Evolutionary conservation across 1,284 basidiomycete species (phyloP), one percentile per base, ranked within the genome.

Genomic region (Phenoliferia sp.): DNA sequence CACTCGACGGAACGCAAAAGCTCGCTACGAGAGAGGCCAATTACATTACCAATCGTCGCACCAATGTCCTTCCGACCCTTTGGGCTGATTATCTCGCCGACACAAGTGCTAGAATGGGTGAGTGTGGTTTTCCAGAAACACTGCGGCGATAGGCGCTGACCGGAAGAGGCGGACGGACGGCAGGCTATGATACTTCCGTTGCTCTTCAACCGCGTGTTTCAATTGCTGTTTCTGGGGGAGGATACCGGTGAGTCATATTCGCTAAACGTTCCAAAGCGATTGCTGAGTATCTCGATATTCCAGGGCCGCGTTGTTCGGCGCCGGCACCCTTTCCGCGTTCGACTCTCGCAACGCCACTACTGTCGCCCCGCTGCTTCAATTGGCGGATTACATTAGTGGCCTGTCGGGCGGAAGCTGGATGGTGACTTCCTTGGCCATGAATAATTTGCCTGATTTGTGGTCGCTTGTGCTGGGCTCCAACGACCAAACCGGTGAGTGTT

Each of bases 301-400:
- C 29, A 80, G 88, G 33, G 82, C 86, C 0, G 84, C 87, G 0
- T 82, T 84, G 68, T 88, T 83, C 68, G 86, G 83, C 3, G 86
- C 86, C 1, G 85, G 82, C 10, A 82, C 83, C 52, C 74, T 89
- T 7, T 83, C 80, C 31, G 87, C 80, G 0, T 78, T 89, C 31
- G 88, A 89, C 76, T 82, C 81, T 3, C 80, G 88, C 36, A 87
- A 89, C 70, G 77, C 78, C 6, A 81, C 83, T 16, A 65, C 61
- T 3, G 80, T 86, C 15, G 88, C 87, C 3, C 87, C 87, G 1
- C 77, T 90, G 0, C 78, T 88, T 44, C 87, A 89, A 75, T 84
- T 87, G 32, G 77, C 85, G 9, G 84, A 85, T 1, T 89, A 89
- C 77, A 80, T 88, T 0, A 88, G 86, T 64, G 87, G 87, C 84